Evolutionary conservation across 2,329 filamentous ascomycete species (phyloP), one percentile per base, ranked within the genome.

Genomic region (Daldinia sp.): DNA sequence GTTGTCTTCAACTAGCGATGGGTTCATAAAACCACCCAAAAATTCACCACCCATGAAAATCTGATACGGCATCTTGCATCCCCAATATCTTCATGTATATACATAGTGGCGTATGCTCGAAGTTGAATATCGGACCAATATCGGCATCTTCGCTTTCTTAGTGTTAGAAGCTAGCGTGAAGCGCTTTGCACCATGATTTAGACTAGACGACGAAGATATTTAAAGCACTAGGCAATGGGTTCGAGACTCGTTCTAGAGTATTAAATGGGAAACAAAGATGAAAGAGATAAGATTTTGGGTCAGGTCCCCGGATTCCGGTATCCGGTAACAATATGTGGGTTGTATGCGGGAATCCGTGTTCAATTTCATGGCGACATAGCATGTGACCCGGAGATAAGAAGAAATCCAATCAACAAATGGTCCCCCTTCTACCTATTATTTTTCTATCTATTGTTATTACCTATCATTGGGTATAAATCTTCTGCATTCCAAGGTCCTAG

Each of bases 1-100:
- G 91, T 94, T 28, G 92, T 94, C 1, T 94, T 94, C 80, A 84
- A 82, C 68, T 83, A 73, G 74, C 58, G 51, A 54, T 54, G n/a
- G 3, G n/a, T 30, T 39, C 2, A 35, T n/a, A 10, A 33, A 51
- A 33, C 33, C 7, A 39, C 3, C 12, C 4, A 51, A 51, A 33
- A 33, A n/a, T 15, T 33, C 5, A 10, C 26, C 15, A n/a, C 9
- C 15, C 9, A 13, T 30, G 23, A 9, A 18, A 33, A 33, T 33
- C 2, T 51, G 26, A 3, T 12, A 26, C n/a, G 1, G 26, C 46
- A 51, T 51, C 26, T 23, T 9, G 46, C 1, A 10, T 51, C 26
- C 4, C 15, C n/a, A n/a, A 30, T 13, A 33, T 15, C 2, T 18
- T 18, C 33, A 39, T 20, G 51, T 26, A 54, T 26, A 15, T 37